phyloP scores from a whole-genome alignment of 2,329 filamentous ascomycete genomes.

The Pseudogymnoascus sp. region DNA sequence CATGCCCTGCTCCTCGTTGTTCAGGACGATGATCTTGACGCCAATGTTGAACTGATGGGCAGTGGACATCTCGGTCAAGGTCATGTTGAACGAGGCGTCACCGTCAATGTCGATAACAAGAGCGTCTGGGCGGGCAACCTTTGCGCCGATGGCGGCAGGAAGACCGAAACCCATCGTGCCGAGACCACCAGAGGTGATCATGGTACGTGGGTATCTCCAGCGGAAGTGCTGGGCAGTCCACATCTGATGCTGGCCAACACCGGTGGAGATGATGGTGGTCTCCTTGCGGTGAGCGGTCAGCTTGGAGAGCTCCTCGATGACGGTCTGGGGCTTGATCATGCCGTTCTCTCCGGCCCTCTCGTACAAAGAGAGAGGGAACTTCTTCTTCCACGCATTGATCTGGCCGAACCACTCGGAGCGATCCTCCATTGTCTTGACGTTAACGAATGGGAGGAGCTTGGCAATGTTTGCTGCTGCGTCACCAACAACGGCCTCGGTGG shows the following conservation, averaged over 20 bases:
- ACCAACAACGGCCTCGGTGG: conserved; percentile 89
- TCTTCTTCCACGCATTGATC: conserved; percentile 84
- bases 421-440: conserved; percentile 51
- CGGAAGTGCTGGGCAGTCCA: conserved; percentile 96
- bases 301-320: conserved; percentile 85
- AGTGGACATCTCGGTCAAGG: conserved; percentile 86
- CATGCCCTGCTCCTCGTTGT: conserved; percentile 98
- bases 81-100: conserved; percentile 99
- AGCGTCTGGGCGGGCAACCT: conserved; percentile 60
- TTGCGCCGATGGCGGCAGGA: conserved; percentile 89
- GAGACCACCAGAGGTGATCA: conserved; percentile 94
- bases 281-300: conserved; percentile 74
- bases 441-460: conserved; percentile 63
- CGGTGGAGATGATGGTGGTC: conserved; percentile 80
- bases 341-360: conserved; percentile 68
- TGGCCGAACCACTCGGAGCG: conserved; percentile 81
- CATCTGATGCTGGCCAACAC: conserved; percentile 98
- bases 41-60: conserved; percentile 94
- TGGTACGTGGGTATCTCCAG: conserved; percentile 82
- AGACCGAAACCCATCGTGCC: conserved; percentile 96
- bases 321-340: conserved; percentile 85
- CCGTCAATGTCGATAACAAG: conserved; percentile 89
- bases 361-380: conserved; percentile 77
- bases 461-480: conserved; percentile 76
- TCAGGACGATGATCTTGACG: conserved; percentile 87